These are phyloP conservation scores for Zygoascus biomembranicola DNA, from an alignment of 805 yeast species.

Conservation along the genomic window DNA sequence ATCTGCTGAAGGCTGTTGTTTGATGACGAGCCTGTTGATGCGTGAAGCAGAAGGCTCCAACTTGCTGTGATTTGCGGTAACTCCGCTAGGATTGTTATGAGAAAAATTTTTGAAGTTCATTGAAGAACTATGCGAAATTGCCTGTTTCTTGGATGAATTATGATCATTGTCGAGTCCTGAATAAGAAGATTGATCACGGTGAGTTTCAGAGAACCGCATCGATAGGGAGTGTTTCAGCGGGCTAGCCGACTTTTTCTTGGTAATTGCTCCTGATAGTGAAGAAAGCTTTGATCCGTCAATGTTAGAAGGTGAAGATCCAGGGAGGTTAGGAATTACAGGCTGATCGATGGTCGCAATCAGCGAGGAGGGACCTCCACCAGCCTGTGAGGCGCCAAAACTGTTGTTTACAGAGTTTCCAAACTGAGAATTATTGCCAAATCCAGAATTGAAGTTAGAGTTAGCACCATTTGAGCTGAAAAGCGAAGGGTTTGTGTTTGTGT, in stretches of 20 bases:
- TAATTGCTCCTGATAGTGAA: not conserved
- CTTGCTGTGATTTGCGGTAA: not conserved
- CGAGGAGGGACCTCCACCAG: not conserved
- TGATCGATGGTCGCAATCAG: not conserved
- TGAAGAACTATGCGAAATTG: not conserved
- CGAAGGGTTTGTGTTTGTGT: not conserved
- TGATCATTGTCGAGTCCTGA: not conserved
- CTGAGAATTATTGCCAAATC: not conserved
- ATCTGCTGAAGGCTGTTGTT: not conserved
- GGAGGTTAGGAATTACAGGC: not conserved
- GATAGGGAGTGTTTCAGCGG: not conserved
- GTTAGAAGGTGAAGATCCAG: not conserved
- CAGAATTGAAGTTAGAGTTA: not conserved
- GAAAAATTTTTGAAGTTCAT: not conserved
- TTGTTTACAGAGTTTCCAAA: not conserved
- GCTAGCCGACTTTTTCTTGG: not conserved
- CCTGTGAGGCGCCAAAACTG: not conserved
- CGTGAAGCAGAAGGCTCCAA: not conserved
- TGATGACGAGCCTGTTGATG: not conserved
- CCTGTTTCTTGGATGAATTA: not conserved
- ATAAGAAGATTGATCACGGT: not conserved
- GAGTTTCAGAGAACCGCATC: not conserved
- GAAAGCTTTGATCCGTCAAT: not conserved
- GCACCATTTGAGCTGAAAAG: not conserved
- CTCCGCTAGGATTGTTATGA: not conserved